A percentile compares a stretch with the other conserved stretches of the same genome.
phyloP scores from a whole-genome alignment of 2,329 filamentous ascomycete species.

The Botrytis fabae region DNA sequence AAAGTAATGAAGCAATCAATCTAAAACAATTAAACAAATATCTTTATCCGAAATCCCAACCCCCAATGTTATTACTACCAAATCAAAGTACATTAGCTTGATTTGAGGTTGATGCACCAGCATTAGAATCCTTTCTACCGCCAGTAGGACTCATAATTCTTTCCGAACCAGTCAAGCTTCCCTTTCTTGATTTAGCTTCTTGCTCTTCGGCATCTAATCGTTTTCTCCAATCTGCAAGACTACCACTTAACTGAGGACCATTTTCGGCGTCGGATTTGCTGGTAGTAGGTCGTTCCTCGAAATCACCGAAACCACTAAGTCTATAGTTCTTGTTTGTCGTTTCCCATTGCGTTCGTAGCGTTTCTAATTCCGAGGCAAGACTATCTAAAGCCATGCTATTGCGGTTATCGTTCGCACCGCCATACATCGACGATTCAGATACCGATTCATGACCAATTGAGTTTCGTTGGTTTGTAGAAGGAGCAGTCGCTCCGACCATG shows the following conservation, averaged over 20 bases:
- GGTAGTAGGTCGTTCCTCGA: slow-evolving; percentile 47
- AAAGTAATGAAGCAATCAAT: slow-evolving; percentile 11
- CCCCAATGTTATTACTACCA: not conserved
- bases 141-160: slow-evolving; percentile 18
- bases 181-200: slow-evolving; percentile 19
- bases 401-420: slow-evolving; percentile 47
- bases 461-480: slow-evolving; percentile 42
- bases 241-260: slow-evolving; percentile 63
- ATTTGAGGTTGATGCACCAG: not conserved
- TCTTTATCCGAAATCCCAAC: not conserved
- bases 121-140: slow-evolving; percentile 1
- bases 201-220: slow-evolving; percentile 59
- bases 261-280: slow-evolving; percentile 41
- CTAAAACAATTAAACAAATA: slow-evolving; percentile 17
- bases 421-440: slow-evolving; percentile 58
- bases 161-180: slow-evolving; percentile 1
- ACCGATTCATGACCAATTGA: slow-evolving; percentile 53
- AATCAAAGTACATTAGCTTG: slow-evolving; percentile 15
- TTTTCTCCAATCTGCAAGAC: slow-evolving; percentile 77
- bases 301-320: slow-evolving; percentile 85
- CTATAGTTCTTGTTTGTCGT: slow-evolving; percentile 94
- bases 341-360: slow-evolving; percentile 89
- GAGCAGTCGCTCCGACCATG: slow-evolving; percentile 45
- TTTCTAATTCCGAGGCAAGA: slow-evolving; percentile 88
- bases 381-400: slow-evolving; percentile 79